Conservation (phyloP, 2,329 filamentous ascomycete genomes). For the Penicillium sp. region DNA sequence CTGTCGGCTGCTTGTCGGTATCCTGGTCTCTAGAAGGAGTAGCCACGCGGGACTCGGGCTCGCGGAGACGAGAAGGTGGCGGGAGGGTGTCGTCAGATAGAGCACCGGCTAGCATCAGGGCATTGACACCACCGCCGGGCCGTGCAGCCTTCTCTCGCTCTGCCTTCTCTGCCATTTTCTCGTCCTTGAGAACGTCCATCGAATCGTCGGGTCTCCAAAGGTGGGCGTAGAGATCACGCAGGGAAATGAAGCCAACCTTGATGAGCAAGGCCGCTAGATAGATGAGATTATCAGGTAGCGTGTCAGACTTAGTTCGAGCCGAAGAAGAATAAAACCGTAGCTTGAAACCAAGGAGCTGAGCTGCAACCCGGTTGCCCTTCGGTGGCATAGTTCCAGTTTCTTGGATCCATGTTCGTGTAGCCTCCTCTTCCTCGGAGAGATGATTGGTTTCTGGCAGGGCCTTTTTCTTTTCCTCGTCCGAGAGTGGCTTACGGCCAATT, state of each 20-base stretch:
- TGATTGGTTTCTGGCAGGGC: conserved; percentile 48
- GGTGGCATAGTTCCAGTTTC: conserved; percentile 81
- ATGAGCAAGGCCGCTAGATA: conserved; percentile 90
- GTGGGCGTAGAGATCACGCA: conserved; percentile 88
- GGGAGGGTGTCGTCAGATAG: conserved; percentile 77
- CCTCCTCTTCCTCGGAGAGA: conserved; percentile 54
- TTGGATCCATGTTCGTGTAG: conserved; percentile 74
- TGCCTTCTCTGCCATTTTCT: conserved; percentile 73
- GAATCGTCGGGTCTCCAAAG: conserved; percentile 81
- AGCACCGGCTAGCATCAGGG: conserved; percentile 82
- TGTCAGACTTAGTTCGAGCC: conserved; percentile 73
- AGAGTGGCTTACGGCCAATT: conserved; percentile 72
- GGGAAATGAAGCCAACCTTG: conserved; percentile 94
- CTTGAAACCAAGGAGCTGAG: conserved; percentile 95
- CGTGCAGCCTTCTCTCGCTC: conserved; percentile 74
- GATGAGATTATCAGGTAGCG: conserved; percentile 87
- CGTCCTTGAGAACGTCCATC: conserved; percentile 74
- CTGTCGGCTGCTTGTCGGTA: conserved; percentile 44
- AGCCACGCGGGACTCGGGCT: conserved; percentile 54
- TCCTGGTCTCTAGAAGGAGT: conserved; percentile 60
- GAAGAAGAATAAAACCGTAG: conserved; percentile 89
- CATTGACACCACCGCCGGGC: conserved; percentile 75
- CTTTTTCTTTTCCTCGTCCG: conserved; percentile 60
- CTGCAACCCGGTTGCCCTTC: conserved; percentile 84
- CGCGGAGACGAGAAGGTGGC: conserved; percentile 53